phyloP scores from a whole-genome alignment of 2,329 filamentous ascomycete genomes.

The Elsinoe arachidis region DNA sequence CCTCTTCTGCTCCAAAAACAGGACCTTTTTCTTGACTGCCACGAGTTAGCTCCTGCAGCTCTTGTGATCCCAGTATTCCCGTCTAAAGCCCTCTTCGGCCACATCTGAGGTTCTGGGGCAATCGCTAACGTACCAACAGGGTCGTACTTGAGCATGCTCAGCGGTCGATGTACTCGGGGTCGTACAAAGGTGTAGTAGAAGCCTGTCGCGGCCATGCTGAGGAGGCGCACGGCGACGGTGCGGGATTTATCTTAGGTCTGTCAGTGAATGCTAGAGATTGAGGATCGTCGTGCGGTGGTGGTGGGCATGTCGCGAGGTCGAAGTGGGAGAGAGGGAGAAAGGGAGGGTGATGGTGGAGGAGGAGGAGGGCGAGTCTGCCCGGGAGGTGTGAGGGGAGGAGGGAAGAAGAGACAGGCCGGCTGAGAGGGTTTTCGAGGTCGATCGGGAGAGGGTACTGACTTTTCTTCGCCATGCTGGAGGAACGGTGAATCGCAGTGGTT shows the following conservation, averaged over 20 bases:
- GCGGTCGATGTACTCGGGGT: conserved; percentile 68
- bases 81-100: background rate
- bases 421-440: too few relatives aligned
- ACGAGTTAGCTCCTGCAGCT: background rate
- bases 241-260: conserved; percentile 67
- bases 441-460: conserved; percentile 17
- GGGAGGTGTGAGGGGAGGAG: too few relatives aligned
- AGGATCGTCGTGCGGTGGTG: too few relatives aligned
- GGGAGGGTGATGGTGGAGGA: too few relatives aligned
- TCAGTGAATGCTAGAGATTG: background rate
- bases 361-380: too few relatives aligned
- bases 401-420: background rate
- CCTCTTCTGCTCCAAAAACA: conserved; percentile 90
- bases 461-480: conserved; percentile 23
- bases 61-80: too few relatives aligned
- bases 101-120: background rate
- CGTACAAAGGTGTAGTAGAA: conserved; percentile 90
- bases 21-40: conserved; percentile 82
- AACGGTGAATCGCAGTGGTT: too few relatives aligned
- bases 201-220: conserved; percentile 98
- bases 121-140: conserved; percentile 63
- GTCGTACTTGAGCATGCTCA: conserved; percentile 99
- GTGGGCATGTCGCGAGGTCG: too few relatives aligned
- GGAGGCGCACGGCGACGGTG: conserved; percentile 81
- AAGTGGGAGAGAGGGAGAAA: too few relatives aligned